Conservation (phyloP, 202 grass and related monocot genomes). For the Zoysia matrella region DNA sequence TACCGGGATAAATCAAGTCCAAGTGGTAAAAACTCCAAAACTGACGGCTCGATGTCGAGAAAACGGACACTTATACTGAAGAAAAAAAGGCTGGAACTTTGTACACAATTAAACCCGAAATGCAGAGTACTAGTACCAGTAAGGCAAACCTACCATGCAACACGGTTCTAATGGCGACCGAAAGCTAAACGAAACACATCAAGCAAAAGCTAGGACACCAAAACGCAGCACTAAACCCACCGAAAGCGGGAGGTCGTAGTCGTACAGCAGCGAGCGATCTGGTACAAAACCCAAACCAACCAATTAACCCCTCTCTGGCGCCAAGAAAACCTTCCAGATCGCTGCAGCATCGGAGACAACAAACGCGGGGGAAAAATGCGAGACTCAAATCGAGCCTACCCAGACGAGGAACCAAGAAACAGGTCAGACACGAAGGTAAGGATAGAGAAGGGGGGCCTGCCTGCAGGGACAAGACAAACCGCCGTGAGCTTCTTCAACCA, state of each 20-base stretch:
- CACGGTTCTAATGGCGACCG: conserved; percentile 18
- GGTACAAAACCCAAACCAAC: not conserved
- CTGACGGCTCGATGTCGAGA: not conserved
- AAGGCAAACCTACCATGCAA: conserved; percentile 29
- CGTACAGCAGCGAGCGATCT: not conserved
- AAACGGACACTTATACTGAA: not conserved
- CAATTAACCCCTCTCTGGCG: not conserved
- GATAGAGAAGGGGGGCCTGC: not conserved
- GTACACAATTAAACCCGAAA: conserved; percentile 17
- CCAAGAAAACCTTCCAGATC: not conserved
- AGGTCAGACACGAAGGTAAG: conserved; percentile 4
- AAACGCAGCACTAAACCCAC: conserved; percentile 25
- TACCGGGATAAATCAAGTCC: not conserved
- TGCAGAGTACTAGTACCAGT: not conserved
- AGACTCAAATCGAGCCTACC: not conserved
- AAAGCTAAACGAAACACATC: conserved; percentile 8
- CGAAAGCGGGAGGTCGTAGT: not conserved
- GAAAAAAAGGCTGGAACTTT: conserved; percentile 22
- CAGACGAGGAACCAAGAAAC: not conserved
- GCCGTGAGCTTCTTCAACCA: conserved; percentile 11
- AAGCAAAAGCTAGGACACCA: conserved; percentile 1
- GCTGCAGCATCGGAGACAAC: not conserved
- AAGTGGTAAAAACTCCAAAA: not conserved
- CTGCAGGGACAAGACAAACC: not conserved
- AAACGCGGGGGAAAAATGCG: not conserved